Conservation (phyloP, 306 rosid species). For the Elaeagnus macrophylla region DNA sequence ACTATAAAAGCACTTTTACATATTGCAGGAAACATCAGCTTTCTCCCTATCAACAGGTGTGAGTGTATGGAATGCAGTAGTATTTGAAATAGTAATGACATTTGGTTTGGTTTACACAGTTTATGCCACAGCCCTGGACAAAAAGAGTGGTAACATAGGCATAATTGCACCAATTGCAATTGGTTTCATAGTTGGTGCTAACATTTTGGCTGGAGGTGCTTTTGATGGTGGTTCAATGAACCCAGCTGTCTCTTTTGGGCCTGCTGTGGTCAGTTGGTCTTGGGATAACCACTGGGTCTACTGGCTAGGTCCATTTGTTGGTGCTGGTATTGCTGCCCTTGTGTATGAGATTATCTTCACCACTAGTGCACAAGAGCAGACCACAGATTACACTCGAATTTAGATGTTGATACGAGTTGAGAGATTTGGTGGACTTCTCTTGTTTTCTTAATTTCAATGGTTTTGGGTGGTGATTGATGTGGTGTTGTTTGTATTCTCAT, state of each 20-base stretch:
- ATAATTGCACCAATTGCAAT: slow-evolving; percentile 75
- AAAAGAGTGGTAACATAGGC: slow-evolving; percentile 59
- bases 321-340: slow-evolving; percentile 54
- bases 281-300: slow-evolving; percentile 78
- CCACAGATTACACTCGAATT: slow-evolving; percentile 27
- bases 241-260: slow-evolving; percentile 82
- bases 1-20: not conserved
- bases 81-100: slow-evolving; percentile 74
- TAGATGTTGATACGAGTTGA: too few species aligned
- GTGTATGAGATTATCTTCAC: slow-evolving; percentile 47
- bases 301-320: slow-evolving; percentile 61
- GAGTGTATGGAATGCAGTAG: slow-evolving; percentile 53
- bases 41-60: slow-evolving; percentile 55
- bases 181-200: slow-evolving; percentile 77
- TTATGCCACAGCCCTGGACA: slow-evolving; percentile 66
- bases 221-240: slow-evolving; percentile 83
- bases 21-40: slow-evolving; percentile 54
- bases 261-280: slow-evolving; percentile 71
- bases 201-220: slow-evolving; percentile 77
- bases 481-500: too few species aligned
- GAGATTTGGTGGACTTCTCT: too few species aligned
- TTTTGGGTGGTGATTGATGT: too few species aligned
- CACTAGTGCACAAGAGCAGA: slow-evolving; percentile 51
- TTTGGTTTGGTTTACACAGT: slow-evolving; percentile 74
- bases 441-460: too few species aligned